phyloP scores from a whole-genome alignment of 2,329 filamentous ascomycete genomes.

The Cercospora brassicicola region DNA sequence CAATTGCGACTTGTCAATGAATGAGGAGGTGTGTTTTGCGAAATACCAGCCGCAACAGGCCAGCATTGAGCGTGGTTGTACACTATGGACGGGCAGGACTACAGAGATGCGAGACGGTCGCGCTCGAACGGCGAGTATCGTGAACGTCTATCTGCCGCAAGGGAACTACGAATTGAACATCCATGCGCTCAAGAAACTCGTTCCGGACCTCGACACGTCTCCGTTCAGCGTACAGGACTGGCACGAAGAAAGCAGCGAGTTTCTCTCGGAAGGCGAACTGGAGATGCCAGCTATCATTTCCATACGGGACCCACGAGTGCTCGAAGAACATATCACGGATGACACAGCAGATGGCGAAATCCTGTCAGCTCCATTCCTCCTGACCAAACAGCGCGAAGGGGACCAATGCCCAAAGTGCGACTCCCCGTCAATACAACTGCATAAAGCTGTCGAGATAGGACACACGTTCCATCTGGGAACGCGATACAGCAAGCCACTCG shows the following conservation, averaged over 20 bases:
- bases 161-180: slow-evolving; percentile 50
- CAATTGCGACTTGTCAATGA: slow-evolving; percentile 73
- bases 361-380: slow-evolving; percentile 51
- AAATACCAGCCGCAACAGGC: background rate
- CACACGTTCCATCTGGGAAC: slow-evolving; percentile 95
- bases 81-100: slow-evolving; percentile 20
- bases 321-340: slow-evolving; percentile 8
- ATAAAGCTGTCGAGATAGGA: slow-evolving; percentile 81
- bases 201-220: slow-evolving; percentile 66
- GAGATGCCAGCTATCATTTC: background rate
- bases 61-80: slow-evolving; percentile 11
- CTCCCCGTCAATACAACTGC: slow-evolving; percentile 58
- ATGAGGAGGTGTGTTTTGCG: slow-evolving; percentile 69
- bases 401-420: slow-evolving; percentile 73
- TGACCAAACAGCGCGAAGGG: slow-evolving; percentile 65
- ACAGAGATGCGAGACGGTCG: background rate
- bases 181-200: slow-evolving; percentile 64
- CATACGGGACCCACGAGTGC: slow-evolving; percentile 23
- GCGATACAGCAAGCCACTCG: slow-evolving; percentile 76
- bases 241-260: slow-evolving; percentile 42
- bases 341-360: background rate
- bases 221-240: slow-evolving; percentile 10
- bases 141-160: slow-evolving; percentile 60
- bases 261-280: slow-evolving; percentile 9
- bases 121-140: slow-evolving; percentile 54